These are phyloP conservation scores for Helicostylum pulchrum DNA, from an alignment of 192 early-diverging fungal species.

Conservation along the genomic window DNA sequence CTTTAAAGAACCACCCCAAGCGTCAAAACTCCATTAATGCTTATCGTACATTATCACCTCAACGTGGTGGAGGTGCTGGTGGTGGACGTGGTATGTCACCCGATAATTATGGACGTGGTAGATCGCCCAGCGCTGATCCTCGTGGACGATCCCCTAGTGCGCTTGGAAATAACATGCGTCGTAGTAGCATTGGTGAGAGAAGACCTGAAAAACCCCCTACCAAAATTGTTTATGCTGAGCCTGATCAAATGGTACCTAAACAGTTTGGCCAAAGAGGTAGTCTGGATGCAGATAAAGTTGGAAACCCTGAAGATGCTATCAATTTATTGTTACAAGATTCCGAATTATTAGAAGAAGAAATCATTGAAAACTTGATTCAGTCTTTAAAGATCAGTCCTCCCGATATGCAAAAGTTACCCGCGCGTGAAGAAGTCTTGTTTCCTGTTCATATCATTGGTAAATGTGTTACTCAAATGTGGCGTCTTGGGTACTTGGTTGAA, in stretches of 20 bases:
- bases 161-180: constrained; percentile 3
- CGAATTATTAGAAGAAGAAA: constrained; percentile 65
- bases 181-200: constrained; percentile 21
- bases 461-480: constrained; percentile 83
- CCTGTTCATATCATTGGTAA: constrained; percentile 91
- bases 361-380: constrained; percentile 86
- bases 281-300: constrained; percentile 11
- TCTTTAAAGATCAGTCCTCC: constrained; percentile 85
- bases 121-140: constrained; percentile 45
- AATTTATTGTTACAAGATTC: constrained; percentile 54
- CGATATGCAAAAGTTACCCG: constrained; percentile 70
- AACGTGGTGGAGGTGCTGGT: constrained; percentile 6
- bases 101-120: constrained; percentile 22
- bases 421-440: constrained; percentile 87
- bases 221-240: constrained; percentile 17
- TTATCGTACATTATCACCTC: constrained; percentile 16
- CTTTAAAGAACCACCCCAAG: constrained; percentile 49
- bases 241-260: constrained; percentile 20
- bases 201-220: neutral
- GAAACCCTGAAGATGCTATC: constrained; percentile 37
- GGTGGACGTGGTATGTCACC: constrained; percentile 17
- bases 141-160: constrained; percentile 1
- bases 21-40: constrained; percentile 25
- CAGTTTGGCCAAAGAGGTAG: constrained; percentile 8
- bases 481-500: constrained; percentile 72